Evolutionary conservation across 1,284 basidiomycete species (phyloP).

Genomic region (Irpex sp.): DNA sequence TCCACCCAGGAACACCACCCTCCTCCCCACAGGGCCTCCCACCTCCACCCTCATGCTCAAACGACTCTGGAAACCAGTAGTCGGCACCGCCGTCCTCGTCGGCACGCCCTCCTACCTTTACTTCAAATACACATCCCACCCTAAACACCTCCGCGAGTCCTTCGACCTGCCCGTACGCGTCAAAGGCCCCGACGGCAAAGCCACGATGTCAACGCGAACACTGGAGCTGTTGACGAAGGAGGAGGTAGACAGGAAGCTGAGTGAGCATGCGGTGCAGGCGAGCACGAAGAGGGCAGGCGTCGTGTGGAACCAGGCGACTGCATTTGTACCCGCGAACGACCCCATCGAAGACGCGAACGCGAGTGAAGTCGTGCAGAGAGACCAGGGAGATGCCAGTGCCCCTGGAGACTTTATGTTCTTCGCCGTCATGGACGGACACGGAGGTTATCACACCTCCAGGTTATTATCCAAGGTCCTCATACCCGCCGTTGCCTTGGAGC

Average conservation of each 20-base stretch:
- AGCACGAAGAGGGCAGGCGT: slow-evolving; percentile 46
- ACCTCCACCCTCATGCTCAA: slow-evolving; percentile 46
- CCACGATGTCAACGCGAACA: slow-evolving; percentile 46
- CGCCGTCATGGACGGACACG: slow-evolving; percentile 91
- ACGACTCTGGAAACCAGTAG: slow-evolving; percentile 62
- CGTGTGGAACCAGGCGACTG: slow-evolving; percentile 74
- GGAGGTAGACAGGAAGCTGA: slow-evolving; percentile 57
- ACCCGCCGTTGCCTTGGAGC: slow-evolving; percentile 80
- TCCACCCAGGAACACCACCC: background rate
- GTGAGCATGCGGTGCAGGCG: slow-evolving; percentile 48
- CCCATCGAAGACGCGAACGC: slow-evolving; percentile 89
- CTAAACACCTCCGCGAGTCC: slow-evolving; percentile 26
- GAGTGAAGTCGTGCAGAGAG: slow-evolving; percentile 65
- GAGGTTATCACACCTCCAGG: slow-evolving; percentile 80
- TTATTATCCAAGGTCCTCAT: slow-evolving; percentile 86
- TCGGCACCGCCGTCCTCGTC: slow-evolving; percentile 42
- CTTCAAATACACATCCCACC: slow-evolving; percentile 34
- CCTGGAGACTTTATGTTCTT: slow-evolving; percentile 81
- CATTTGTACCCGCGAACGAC: slow-evolving; percentile 79
- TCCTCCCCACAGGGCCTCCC: background rate
- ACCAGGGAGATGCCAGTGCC: slow-evolving; percentile 48
- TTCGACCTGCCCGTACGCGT: slow-evolving; percentile 57
- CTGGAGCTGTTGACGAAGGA: slow-evolving; percentile 57
- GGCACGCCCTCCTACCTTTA: slow-evolving; percentile 50
- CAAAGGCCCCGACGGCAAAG: slow-evolving; percentile 55